Evolutionary conservation across 192 early-diverging fungal genomes (phyloP).

Genomic region (Chytriomyces sp.): DNA sequence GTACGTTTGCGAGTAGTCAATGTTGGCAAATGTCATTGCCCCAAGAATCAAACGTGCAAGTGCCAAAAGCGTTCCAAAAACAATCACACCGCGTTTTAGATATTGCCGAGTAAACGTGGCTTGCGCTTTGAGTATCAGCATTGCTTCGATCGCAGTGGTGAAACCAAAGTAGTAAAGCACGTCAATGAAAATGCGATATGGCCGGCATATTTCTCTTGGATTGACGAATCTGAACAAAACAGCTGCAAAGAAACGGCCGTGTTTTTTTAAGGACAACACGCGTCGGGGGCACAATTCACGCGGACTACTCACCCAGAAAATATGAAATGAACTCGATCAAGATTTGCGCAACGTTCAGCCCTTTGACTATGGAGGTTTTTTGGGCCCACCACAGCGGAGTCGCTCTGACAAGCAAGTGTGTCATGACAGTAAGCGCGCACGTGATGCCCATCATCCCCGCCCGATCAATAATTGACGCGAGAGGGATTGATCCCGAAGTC

Average conservation of each 20-base stretch:
- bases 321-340: background rate
- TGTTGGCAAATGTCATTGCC: background rate
- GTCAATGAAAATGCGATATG: constrained; percentile 1
- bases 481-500: background rate
- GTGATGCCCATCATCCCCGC: background rate
- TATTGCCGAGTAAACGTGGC: background rate
- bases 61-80: background rate
- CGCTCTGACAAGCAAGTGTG: background rate
- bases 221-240: background rate
- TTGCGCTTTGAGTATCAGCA: background rate
- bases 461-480: background rate
- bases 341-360: background rate
- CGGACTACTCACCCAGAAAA: background rate
- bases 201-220: background rate
- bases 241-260: background rate
- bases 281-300: no score
- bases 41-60: background rate
- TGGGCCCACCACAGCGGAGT: background rate
- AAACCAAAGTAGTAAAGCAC: background rate
- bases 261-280: no score
- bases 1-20: background rate
- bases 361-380: background rate
- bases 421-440: background rate
- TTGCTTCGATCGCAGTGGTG: background rate
- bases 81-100: background rate